These are phyloP conservation scores for Starmera dryadoides DNA, from an alignment of 805 yeast species.

Conservation along the genomic window DNA sequence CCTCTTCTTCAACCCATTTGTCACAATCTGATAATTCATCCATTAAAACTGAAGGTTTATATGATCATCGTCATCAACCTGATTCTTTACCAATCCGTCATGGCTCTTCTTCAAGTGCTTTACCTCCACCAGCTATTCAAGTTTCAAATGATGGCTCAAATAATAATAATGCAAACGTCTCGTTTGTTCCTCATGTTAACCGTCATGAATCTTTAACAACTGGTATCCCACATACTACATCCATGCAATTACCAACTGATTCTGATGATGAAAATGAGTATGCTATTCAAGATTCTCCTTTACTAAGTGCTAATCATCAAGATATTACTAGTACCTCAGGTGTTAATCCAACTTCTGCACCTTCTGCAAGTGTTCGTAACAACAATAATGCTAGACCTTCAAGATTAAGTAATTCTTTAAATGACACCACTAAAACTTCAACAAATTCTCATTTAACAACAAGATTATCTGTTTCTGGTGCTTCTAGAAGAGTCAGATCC, in stretches of 20 bases:
- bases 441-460: not conserved
- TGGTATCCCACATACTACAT: not conserved
- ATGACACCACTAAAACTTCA: not conserved
- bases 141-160: not conserved
- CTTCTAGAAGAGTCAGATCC: constrained; percentile 18
- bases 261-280: constrained; percentile 8
- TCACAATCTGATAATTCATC: constrained; percentile 23
- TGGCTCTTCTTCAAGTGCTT: constrained; percentile 12
- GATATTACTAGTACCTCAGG: too few relatives aligned
- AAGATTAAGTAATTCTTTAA: constrained; percentile 5
- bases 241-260: not conserved
- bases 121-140: constrained; percentile 18
- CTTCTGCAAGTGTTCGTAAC: constrained; percentile 1
- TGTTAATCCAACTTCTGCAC: too few relatives aligned
- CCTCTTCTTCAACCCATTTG: not conserved
- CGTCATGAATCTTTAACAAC: not conserved
- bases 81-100: constrained; percentile 31
- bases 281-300: constrained; percentile 12
- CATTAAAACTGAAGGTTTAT: constrained; percentile 32
- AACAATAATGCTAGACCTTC: constrained; percentile 7
- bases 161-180: too few relatives aligned
- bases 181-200: not conserved
- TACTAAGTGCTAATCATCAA: too few relatives aligned
- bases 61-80: constrained; percentile 44
- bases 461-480: constrained; percentile 2